These are phyloP conservation scores for Trichoderma asperellum DNA, from an alignment of 2,329 filamentous ascomycete genomes.

Conservation along the genomic window DNA sequence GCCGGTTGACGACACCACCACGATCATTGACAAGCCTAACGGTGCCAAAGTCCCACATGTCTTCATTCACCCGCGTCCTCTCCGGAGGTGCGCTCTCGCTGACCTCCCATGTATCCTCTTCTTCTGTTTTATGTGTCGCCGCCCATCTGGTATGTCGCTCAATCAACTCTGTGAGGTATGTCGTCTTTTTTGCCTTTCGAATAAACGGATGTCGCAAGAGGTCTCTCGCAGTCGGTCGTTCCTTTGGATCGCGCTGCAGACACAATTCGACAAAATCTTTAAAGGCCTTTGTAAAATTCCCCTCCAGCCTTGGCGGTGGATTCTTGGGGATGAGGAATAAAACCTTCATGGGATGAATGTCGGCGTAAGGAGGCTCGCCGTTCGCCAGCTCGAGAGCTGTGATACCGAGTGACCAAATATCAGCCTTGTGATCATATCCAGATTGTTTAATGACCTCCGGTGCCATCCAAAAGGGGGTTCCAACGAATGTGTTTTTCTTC, in stretches of 20 bases:
- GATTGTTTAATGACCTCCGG: constrained; percentile 98
- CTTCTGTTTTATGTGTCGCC: constrained; percentile 73
- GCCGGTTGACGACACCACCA: constrained; percentile 58
- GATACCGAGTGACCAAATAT: constrained; percentile 96
- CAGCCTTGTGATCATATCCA: constrained; percentile 95
- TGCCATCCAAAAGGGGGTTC: constrained; percentile 99
- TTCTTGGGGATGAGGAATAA: constrained; percentile 97
- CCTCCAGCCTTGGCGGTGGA: constrained; percentile 77
- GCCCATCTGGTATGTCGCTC: constrained; percentile 88
- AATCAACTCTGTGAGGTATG: constrained; percentile 94
- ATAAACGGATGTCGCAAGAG: constrained; percentile 90
- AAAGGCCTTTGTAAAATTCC: constrained; percentile 79
- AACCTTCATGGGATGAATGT: constrained; percentile 98
- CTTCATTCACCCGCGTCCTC: constrained; percentile 68
- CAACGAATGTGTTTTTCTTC: constrained; percentile 99
- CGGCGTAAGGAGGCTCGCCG: constrained; percentile 91
- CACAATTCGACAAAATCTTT: constrained; percentile 86
- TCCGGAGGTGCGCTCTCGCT: constrained; percentile 58
- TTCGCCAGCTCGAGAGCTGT: constrained; percentile 90
- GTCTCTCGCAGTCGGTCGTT: constrained; percentile 84
- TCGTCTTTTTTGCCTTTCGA: constrained; percentile 88
- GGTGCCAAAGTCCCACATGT: constrained; percentile 98
- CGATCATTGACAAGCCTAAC: constrained; percentile 77
- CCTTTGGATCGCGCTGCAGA: constrained; percentile 83
- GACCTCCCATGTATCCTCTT: constrained; percentile 64